Evolutionary conservation across 2,329 filamentous ascomycete species (phyloP), one percentile per base, ranked within the genome.

Genomic region (Colletotrichum australisinense): DNA sequence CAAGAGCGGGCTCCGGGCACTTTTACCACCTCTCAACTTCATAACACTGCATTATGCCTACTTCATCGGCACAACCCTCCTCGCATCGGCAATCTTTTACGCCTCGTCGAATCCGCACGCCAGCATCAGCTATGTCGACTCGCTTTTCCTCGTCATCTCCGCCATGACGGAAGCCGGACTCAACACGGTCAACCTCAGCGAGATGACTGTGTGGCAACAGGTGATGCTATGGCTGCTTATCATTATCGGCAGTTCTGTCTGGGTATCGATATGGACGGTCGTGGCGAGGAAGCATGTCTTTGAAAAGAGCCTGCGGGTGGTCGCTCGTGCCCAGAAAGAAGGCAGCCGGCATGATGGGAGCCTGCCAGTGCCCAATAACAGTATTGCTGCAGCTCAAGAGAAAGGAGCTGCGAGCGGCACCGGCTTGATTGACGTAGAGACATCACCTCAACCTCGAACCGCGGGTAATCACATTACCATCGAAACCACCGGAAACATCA

Each of bases 161-260:
- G 91, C 92, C 56, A 91, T 94, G 84, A 93, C 91, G 7, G 86
- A 90, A 66, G 89, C 92, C 7, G 93, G 93, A 0, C 83, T 94
- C 69, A 94, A 93, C 77, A 93, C 92, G 1, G 88, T 91, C 76
- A 90, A 92, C 78, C 82, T 94, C 28, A 91, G 88, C 68, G 83
- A 86, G 32, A 78, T 94, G 77, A 93, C 90, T 52, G 91, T 89
- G 0, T 92, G 91, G 78, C 93, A 94, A 80, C 93, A 94, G 79
- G 82, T 89, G 32, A 81, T 93, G 52, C 84, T 94, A 11, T 93
- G 91, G 76, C 72, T 91, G 4, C 83, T 93, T 55, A 92, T 94
- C 74, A 84, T 94, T 58, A 79, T 93, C 7, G 93, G 93, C 1
- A 91, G 91, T 67, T 86, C 89, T 14, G 89, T 94, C n/a, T 90